These are phyloP conservation scores for Aquilaria malaccensis DNA, from an alignment of 345 rosid genomes.

Conservation along the genomic window DNA sequence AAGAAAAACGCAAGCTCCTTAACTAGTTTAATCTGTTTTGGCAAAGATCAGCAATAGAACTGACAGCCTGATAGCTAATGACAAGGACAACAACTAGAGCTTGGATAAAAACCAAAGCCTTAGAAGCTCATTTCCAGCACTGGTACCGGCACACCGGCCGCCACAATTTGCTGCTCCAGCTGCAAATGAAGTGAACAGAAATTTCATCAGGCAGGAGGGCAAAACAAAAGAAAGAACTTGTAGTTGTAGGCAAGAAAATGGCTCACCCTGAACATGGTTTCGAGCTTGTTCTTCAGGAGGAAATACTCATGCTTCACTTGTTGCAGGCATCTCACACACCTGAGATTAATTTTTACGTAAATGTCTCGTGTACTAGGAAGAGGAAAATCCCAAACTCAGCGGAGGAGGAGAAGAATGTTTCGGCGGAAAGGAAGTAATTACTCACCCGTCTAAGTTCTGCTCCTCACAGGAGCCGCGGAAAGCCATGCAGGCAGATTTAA, in stretches of 20 bases:
- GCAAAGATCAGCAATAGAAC: background rate
- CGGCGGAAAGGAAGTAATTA: conserved; percentile 1
- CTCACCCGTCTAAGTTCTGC: conserved; percentile 73
- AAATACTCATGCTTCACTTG: conserved; percentile 78
- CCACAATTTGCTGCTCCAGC: conserved; percentile 89
- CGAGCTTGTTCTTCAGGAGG: conserved; percentile 73
- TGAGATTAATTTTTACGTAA: conserved; percentile 18
- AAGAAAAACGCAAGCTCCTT: conserved; percentile 19
- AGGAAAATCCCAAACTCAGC: background rate
- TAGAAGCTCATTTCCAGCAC: conserved; percentile 41
- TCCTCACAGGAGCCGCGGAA: conserved; percentile 82
- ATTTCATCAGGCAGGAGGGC: conserved; percentile 1
- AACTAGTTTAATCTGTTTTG: background rate
- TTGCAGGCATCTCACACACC: conserved; percentile 79
- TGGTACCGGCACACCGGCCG: conserved; percentile 80
- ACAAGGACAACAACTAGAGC: background rate
- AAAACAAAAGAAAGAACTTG: background rate
- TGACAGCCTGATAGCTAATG: conserved; percentile 8
- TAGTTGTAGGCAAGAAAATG: background rate
- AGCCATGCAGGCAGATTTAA: conserved; percentile 70
- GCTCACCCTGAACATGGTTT: conserved; percentile 62
- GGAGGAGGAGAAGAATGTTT: background rate
- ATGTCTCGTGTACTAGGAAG: no score
- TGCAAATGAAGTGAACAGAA: conserved; percentile 46
- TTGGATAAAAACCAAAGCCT: conserved; percentile 7